A percentile compares a stretch with the other conserved stretches of the same genome.
Conservation (phyloP, 2,329 filamentous ascomycete genomes). For the Aspergillus fumigatiaffinis region DNA sequence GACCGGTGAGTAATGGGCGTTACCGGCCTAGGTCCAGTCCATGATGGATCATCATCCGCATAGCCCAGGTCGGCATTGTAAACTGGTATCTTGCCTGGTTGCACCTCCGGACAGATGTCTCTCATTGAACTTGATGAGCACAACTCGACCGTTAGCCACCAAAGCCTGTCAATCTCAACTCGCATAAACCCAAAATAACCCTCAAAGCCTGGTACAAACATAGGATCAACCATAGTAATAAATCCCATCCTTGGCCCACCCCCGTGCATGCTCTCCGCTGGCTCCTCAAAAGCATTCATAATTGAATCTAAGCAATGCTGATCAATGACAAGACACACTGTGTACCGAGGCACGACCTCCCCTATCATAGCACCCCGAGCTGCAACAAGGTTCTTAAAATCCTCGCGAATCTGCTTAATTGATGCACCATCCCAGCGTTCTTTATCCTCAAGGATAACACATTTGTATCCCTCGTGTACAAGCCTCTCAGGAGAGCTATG, state of each 20-base stretch:
- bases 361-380: background rate
- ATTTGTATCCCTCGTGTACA: slow-evolving; percentile 3
- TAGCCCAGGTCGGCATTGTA: background rate
- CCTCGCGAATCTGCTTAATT: slow-evolving; percentile 2
- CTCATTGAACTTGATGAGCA: background rate
- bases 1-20: background rate
- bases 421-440: slow-evolving; percentile 4
- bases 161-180: background rate
- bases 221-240: slow-evolving; percentile 1
- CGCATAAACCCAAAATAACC: slow-evolving; percentile 1
- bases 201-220: background rate
- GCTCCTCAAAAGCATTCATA: background rate
- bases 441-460: slow-evolving; percentile 5
- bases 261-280: background rate
- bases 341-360: background rate
- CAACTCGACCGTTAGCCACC: background rate
- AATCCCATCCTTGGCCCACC: background rate
- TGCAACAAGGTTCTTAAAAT: slow-evolving; percentile 3
- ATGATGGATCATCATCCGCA: background rate
- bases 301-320: background rate
- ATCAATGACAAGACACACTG: slow-evolving; percentile 16
- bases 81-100: background rate
- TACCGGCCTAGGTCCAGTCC: background rate
- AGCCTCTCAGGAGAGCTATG: slow-evolving; percentile 2
- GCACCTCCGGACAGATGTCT: background rate